Conservation (phyloP, 2,329 filamentous ascomycete genomes). For the Didymella keratinophila region DNA sequence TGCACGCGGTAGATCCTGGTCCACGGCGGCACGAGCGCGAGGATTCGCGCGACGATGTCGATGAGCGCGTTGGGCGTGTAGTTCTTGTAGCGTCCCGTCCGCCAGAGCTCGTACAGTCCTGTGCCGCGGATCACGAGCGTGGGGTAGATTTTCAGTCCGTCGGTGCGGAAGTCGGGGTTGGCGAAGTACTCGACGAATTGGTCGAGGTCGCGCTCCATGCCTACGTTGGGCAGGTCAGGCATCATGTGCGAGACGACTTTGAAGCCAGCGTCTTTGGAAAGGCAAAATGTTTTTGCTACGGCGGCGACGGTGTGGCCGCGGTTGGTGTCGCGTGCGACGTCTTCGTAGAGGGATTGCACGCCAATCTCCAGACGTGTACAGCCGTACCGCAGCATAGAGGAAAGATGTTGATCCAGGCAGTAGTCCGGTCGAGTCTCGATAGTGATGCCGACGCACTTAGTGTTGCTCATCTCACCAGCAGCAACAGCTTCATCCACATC, state of each 20-base stretch:
- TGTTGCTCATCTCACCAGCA: conserved; percentile 93
- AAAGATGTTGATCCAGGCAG: conserved; percentile 92
- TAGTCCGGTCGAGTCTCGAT: conserved; percentile 98
- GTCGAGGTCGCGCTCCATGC: conserved; percentile 96
- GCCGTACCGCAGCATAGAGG: conserved; percentile 96
- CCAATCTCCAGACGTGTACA: conserved; percentile 94
- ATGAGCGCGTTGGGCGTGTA: conserved; percentile 97
- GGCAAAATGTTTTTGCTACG: conserved; percentile 93
- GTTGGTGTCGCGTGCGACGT: conserved; percentile 97
- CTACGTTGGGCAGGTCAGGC: conserved; percentile 97
- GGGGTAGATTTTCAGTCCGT: conserved; percentile 97
- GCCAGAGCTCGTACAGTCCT: conserved; percentile 95
- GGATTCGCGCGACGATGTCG: conserved; percentile 93
- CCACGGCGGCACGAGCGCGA: conserved; percentile 95
- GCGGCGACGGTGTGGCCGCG: conserved; percentile 94
- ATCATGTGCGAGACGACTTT: conserved; percentile 99
- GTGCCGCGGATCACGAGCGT: conserved; percentile 97
- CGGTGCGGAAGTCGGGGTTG: conserved; percentile 93
- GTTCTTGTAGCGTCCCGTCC: conserved; percentile 96
- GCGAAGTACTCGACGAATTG: conserved; percentile 99
- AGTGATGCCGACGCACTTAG: conserved; percentile 98
- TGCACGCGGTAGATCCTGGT: conserved; percentile 98
- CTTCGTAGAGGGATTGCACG: conserved; percentile 96
- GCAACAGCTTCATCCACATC: conserved; percentile 95
- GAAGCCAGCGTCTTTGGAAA: conserved; percentile 98